phyloP scores from a whole-genome alignment of 2,329 filamentous ascomycete species.

The Aspergillus aculeatinus region DNA sequence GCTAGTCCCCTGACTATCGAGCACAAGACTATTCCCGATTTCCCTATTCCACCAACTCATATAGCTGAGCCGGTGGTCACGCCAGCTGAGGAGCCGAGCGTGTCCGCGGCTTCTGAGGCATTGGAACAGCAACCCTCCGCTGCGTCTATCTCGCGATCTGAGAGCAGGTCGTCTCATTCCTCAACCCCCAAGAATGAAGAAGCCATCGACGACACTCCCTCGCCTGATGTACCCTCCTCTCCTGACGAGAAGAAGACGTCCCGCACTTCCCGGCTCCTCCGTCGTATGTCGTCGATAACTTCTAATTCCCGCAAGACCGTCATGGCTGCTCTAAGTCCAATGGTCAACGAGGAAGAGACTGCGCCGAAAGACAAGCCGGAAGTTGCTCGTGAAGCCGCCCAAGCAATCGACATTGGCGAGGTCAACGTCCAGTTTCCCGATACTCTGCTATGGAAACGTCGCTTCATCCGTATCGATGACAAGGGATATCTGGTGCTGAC shows the following conservation, averaged over 20 bases:
- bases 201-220: conserved; percentile 27
- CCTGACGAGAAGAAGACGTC: conserved; percentile 55
- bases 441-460: conserved; percentile 92
- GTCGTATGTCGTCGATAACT: conserved; percentile 63
- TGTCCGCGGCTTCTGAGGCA: conserved; percentile 42
- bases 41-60: conserved; percentile 18
- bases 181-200: conserved; percentile 40
- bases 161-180: conserved; percentile 41
- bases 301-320: conserved; percentile 53
- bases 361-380: conserved; percentile 24
- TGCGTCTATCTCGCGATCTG: conserved; percentile 36
- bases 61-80: conserved; percentile 20
- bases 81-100: conserved; percentile 35
- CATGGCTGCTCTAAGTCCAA: conserved; percentile 36
- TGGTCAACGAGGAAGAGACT: conserved; percentile 39
- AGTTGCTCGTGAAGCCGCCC: conserved; percentile 31
- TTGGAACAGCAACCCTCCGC: conserved; percentile 43
- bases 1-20: conserved; percentile 63
- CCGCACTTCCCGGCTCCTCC: conserved; percentile 62
- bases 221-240: conserved; percentile 34
- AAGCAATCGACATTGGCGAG: conserved; percentile 74
- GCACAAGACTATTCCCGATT: conserved; percentile 54
- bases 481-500: conserved; percentile 81
- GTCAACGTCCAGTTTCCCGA: conserved; percentile 98
- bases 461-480: conserved; percentile 81